Evolutionary conservation across 495 filamentous ascomycete species (phyloP), one percentile per base, ranked within the genome.

Genomic region (Penicillium paradoxum): DNA sequence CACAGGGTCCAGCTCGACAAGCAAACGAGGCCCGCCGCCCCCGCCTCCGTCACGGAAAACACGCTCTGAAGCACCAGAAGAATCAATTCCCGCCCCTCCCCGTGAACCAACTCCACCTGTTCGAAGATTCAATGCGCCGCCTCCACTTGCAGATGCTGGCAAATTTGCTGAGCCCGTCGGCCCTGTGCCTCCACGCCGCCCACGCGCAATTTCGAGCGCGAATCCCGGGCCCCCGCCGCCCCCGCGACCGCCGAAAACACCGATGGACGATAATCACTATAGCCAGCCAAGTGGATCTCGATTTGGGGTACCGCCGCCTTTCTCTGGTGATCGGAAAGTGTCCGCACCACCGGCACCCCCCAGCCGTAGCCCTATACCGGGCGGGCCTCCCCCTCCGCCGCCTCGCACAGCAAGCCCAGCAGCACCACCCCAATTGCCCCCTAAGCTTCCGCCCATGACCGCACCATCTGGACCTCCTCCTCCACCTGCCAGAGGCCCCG

Each of bases 231-330:
- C 91, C 15, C 87, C 89, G 4, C 90, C 91, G 30, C 91, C 91
- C 17, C 91, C 91, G 7, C 77, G 89, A 58, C 91, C 91, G 33
- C 88, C 91, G 2, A 97, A 97, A 69, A 87, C 83, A 3, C 88
- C 90, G 3, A 74, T 91, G 60, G 88, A 92, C 27, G 88, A 91
- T 17, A 61, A 65, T 57, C 65, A 79, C 6, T 36, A 91, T 15
- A 59, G 65, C 58, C 65, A 79, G 19, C 48, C 62, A 6, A 40
- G 19, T 27, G 21, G n/a, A 14, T 71, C 75, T 25, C 86, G 74
- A 55, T 89, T 87, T 64, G 81, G 79, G 18, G 90, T 97, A 13
- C 90, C 93, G 25, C 92, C 92, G 15, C 84, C 88, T 18, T 96
- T 96, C 64, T 70, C 79, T 45, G 85, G 86, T 33, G 82, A 86